Percentiles rank a stretch among this genome's conserved stretches.
These are phyloP conservation scores for Albugo candida DNA, from an alignment of 352 stramenopile species.

Conservation along the genomic window DNA sequence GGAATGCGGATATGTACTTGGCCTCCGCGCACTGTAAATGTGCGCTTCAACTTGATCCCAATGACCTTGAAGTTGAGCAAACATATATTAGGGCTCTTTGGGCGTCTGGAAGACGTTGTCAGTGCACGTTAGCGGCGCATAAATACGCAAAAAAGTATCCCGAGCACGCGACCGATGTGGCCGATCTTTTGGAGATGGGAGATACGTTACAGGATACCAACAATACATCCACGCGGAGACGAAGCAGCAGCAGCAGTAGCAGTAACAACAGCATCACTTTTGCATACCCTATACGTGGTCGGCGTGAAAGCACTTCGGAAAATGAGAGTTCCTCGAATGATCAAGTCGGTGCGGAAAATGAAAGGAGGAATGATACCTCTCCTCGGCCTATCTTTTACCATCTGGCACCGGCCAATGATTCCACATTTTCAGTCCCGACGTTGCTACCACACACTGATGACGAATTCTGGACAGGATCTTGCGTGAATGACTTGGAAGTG, in stretches of 20 bases:
- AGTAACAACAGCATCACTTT: no score
- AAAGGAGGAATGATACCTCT: not conserved
- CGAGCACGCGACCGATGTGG: constrained; percentile 21
- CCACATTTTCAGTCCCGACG: no score
- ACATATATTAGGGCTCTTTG: constrained; percentile 40
- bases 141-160: constrained; percentile 29
- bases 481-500: constrained; percentile 17
- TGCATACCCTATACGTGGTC: no score
- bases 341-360: not conserved
- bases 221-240: no score
- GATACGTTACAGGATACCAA: not conserved
- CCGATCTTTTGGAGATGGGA: constrained; percentile 11
- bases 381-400: no score
- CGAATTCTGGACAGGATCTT: constrained; percentile 30
- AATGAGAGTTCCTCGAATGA: not conserved
- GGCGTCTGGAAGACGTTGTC: constrained; percentile 15
- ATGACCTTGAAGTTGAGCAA: constrained; percentile 24
- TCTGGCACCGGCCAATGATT: no score
- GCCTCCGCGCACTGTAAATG: constrained; percentile 40
- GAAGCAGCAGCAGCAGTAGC: no score
- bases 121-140: constrained; percentile 21
- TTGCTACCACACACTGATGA: constrained; percentile 12
- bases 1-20: constrained; percentile 47
- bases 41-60: constrained; percentile 28
- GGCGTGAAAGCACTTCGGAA: no score